Evolutionary conservation across 495 filamentous ascomycete species (phyloP).

Genomic region (Platismatia glauca): DNA sequence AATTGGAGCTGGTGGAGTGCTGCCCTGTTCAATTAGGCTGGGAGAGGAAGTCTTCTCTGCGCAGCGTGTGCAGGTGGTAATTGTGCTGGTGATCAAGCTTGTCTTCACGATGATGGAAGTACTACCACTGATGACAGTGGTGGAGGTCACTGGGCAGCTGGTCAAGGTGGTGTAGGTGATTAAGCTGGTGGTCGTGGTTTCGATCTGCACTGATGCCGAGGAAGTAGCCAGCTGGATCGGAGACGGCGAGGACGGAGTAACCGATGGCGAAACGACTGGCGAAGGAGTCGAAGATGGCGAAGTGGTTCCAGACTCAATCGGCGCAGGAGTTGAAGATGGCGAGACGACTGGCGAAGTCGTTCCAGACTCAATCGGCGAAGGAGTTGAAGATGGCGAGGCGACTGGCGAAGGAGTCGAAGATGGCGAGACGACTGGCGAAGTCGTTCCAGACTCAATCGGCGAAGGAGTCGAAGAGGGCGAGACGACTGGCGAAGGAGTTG

Average conservation of each 20-base stretch:
- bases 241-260: not conserved
- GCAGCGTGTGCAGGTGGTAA: conserved; percentile 2
- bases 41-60: not conserved
- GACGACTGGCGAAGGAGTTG: conserved; percentile 17
- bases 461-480: conserved; percentile 20
- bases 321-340: not conserved
- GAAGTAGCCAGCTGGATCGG: not conserved
- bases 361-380: conserved; percentile 9
- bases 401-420: conserved; percentile 19
- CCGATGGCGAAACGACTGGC: conserved; percentile 3
- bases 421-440: conserved; percentile 12
- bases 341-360: conserved; percentile 10
- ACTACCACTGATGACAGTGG: not conserved
- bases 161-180: conserved; percentile 27
- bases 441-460: not conserved
- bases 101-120: conserved; percentile 1
- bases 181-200: conserved; percentile 24
- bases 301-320: not conserved
- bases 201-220: not conserved
- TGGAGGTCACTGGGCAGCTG: conserved; percentile 10
- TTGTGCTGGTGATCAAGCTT: not conserved
- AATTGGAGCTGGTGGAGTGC: not conserved
- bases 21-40: not conserved
- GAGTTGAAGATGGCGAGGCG: conserved; percentile 19
- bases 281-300: conserved; percentile 1